Percentiles rank a stretch among this genome's conserved stretches.
phyloP scores from a whole-genome alignment of 192 early-diverging fungal species.

The Umbelopsis sp. region DNA sequence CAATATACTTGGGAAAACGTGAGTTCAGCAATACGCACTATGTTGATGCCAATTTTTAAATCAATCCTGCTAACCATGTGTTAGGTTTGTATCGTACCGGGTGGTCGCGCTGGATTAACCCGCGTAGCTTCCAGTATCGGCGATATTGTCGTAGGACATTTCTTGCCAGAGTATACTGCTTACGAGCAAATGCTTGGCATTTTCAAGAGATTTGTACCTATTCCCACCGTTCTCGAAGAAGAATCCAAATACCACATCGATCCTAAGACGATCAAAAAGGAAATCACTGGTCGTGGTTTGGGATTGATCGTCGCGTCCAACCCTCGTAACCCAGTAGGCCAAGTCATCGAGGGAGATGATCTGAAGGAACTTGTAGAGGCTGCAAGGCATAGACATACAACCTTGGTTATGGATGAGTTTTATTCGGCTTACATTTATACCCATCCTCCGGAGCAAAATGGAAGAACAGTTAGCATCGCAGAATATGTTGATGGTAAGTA shows the following conservation, averaged over 20 bases:
- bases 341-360: constrained; percentile 48
- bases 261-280: constrained; percentile 41
- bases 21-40: not conserved
- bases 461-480: constrained; percentile 46
- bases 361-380: constrained; percentile 43
- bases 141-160: constrained; percentile 58
- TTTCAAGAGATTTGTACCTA: constrained; percentile 57
- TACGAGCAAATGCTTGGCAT: constrained; percentile 50
- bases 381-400: constrained; percentile 44
- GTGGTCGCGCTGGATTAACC: constrained; percentile 59
- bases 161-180: constrained; percentile 55
- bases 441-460: constrained; percentile 37
- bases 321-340: constrained; percentile 58
- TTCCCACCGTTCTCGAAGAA: constrained; percentile 54
- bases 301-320: constrained; percentile 54
- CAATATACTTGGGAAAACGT: constrained; percentile 58
- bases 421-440: constrained; percentile 59
- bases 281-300: constrained; percentile 50
- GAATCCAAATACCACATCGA: constrained; percentile 51
- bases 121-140: constrained; percentile 53
- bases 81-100: constrained; percentile 56
- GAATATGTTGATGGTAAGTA: constrained; percentile 43
- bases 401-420: constrained; percentile 58
- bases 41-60: not conserved
- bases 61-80: not conserved